These are phyloP conservation scores for Delonix regia DNA, from an alignment of 306 rosid genomes.

Conservation along the genomic window DNA sequence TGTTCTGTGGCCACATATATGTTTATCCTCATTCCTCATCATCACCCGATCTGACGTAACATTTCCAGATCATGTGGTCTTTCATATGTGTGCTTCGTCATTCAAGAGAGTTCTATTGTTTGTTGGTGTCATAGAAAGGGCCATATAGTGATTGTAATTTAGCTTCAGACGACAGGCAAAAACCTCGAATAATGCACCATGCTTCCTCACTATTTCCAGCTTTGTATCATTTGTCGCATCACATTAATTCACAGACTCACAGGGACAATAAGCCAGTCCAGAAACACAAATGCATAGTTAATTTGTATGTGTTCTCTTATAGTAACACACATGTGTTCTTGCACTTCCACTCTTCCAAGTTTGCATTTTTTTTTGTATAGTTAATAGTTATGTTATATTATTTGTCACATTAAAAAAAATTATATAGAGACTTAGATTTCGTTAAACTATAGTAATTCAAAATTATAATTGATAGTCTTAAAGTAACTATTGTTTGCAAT, in stretches of 20 bases:
- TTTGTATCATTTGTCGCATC: not conserved
- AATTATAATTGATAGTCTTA: too few species aligned
- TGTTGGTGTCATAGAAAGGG: not conserved
- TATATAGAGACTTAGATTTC: too few species aligned
- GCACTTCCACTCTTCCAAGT: too few species aligned
- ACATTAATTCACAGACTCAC: not conserved
- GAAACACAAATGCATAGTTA: not conserved
- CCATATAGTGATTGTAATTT: not conserved
- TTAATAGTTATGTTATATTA: too few species aligned
- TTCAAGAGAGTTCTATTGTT: not conserved
- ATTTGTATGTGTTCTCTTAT: too few species aligned
- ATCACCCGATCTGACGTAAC: not conserved
- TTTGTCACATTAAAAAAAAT: too few species aligned
- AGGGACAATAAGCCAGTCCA: not conserved
- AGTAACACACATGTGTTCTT: not conserved
- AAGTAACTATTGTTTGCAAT: too few species aligned
- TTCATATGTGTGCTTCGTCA: too few species aligned
- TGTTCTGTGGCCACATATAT: slow-evolving; percentile 7
- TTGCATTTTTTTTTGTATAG: too few species aligned
- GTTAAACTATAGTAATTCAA: too few species aligned
- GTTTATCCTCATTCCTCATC: not conserved
- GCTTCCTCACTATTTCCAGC: not conserved
- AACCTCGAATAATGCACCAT: not conserved
- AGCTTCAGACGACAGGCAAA: not conserved
- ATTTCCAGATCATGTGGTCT: not conserved